A percentile compares a stretch with the other conserved stretches of the same genome.
Evolutionary conservation across 768 basidiomycete genomes (phyloP).

Genomic region (Xanthoconium purpureum): DNA sequence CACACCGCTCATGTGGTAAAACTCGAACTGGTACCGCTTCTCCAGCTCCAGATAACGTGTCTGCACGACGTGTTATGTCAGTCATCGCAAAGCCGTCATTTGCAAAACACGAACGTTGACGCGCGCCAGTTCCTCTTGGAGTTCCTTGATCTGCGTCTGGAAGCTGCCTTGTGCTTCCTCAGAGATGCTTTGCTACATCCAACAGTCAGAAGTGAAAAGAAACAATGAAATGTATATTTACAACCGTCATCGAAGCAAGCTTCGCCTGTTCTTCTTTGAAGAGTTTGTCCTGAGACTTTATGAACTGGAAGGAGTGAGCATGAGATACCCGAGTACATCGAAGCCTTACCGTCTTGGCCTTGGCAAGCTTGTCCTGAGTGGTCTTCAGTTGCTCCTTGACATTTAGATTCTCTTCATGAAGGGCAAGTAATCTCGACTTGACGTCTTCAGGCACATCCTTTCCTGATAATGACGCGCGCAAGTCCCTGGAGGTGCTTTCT

Average conservation of each 20-base stretch:
- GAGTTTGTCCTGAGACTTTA: conserved; percentile 87
- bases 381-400: conserved; percentile 72
- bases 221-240: conserved; percentile 28
- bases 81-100: not conserved
- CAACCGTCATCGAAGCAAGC: conserved; percentile 44
- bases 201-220: conserved; percentile 8
- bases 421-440: conserved; percentile 64
- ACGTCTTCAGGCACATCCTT: conserved; percentile 81
- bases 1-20: conserved; percentile 75
- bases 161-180: conserved; percentile 71
- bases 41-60: conserved; percentile 52
- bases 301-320: conserved; percentile 56
- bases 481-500: conserved; percentile 49
- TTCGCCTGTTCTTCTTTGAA: conserved; percentile 79
- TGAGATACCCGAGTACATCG: not conserved
- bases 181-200: conserved; percentile 44
- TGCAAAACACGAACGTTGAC: conserved; percentile 43
- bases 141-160: conserved; percentile 59
- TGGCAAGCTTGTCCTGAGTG: conserved; percentile 69
- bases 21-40: conserved; percentile 67
- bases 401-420: conserved; percentile 75
- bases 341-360: conserved; percentile 64
- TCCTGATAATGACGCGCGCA: conserved; percentile 72
- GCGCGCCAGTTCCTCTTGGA: conserved; percentile 61
- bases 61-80: conserved; percentile 30